Percentiles rank a stretch among this genome's conserved stretches.
Evolutionary conservation across 768 basidiomycete genomes (phyloP).

Genomic region (Pleurotus platypus): DNA sequence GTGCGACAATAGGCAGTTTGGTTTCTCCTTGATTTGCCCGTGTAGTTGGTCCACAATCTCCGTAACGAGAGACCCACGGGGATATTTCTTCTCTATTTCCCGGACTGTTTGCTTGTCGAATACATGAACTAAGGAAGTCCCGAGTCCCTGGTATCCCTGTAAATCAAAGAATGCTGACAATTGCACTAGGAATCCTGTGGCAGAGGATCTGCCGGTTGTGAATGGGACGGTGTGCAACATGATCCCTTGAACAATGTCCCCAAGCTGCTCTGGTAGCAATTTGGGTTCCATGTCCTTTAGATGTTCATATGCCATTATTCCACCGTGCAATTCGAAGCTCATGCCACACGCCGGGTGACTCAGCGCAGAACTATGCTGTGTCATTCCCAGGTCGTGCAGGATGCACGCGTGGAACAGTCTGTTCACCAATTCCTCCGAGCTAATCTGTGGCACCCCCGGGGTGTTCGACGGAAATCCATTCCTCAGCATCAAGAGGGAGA

Average conservation of each 20-base stretch:
- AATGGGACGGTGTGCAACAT: conserved; percentile 16
- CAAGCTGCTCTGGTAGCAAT: conserved; percentile 9
- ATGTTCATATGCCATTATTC: conserved; percentile 15
- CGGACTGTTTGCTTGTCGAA: conserved; percentile 13
- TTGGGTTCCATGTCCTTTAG: conserved; percentile 8
- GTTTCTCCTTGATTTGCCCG: conserved; percentile 12
- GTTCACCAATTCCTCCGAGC: conserved; percentile 10
- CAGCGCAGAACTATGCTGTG: background rate
- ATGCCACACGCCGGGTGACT: conserved; percentile 13
- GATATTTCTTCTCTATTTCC: conserved; percentile 17
- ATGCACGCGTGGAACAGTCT: conserved; percentile 13
- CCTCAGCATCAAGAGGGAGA: conserved; percentile 12
- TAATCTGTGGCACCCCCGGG: conserved; percentile 13
- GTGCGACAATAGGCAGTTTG: conserved; percentile 14
- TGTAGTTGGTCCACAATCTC: conserved; percentile 9
- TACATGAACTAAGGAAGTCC: conserved; percentile 9
- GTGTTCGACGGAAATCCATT: conserved; percentile 15
- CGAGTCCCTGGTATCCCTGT: conserved; percentile 10
- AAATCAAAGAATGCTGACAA: conserved; percentile 14
- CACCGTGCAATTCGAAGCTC: conserved; percentile 14
- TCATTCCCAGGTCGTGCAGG: conserved; percentile 14
- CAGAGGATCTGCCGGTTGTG: conserved; percentile 13
- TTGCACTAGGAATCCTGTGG: conserved; percentile 12
- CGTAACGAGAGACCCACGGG: conserved; percentile 7
- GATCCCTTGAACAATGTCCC: conserved; percentile 18